phyloP scores from a whole-genome alignment of 371 early-diverging fungal genomes.

The Mortierella sp. region DNA sequence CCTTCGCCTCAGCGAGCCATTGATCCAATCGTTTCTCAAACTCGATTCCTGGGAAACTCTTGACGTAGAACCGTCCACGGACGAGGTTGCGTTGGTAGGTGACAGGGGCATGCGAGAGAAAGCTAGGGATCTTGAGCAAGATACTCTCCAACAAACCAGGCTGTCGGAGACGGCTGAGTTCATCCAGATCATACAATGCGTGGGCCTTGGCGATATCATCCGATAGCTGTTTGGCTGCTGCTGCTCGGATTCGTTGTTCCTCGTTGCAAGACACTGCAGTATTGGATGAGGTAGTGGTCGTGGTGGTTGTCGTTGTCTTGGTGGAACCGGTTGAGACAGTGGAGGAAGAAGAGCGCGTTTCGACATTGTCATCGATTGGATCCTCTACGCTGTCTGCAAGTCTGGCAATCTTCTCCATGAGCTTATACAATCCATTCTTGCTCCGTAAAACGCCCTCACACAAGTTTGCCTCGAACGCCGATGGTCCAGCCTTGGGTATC shows the following conservation, averaged over 20 bases:
- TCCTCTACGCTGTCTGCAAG: no score
- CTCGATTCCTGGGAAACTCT: slow-evolving; percentile 37
- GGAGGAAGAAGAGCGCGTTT: not conserved
- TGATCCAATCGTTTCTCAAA: no score
- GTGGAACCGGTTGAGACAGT: no score
- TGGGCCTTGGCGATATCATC: slow-evolving; percentile 24
- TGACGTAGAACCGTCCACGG: slow-evolving; percentile 25
- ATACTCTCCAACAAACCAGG: slow-evolving; percentile 36
- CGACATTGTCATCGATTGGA: not conserved
- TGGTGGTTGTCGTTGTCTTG: slow-evolving; percentile 7
- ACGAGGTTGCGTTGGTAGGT: slow-evolving; percentile 41
- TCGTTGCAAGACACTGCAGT: no score
- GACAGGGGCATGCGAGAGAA: slow-evolving; percentile 40
- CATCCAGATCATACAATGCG: slow-evolving; percentile 12
- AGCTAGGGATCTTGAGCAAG: slow-evolving; percentile 32
- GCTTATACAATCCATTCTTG: slow-evolving; percentile 2
- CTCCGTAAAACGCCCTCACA: slow-evolving; percentile 17
- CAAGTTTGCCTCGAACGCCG: slow-evolving; percentile 32
- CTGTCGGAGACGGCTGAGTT: slow-evolving; percentile 14
- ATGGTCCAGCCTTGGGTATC: slow-evolving; percentile 29
- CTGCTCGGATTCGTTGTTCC: no score
- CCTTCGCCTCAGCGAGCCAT: no score
- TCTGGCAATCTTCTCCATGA: slow-evolving; percentile 20
- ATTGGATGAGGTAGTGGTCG: not conserved
- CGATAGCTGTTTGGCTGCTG: slow-evolving; percentile 3